Evolutionary conservation across 2,329 filamentous ascomycete genomes (phyloP), one percentile per base, ranked within the genome.

Genomic region (Aurifilum marmelostoma): DNA sequence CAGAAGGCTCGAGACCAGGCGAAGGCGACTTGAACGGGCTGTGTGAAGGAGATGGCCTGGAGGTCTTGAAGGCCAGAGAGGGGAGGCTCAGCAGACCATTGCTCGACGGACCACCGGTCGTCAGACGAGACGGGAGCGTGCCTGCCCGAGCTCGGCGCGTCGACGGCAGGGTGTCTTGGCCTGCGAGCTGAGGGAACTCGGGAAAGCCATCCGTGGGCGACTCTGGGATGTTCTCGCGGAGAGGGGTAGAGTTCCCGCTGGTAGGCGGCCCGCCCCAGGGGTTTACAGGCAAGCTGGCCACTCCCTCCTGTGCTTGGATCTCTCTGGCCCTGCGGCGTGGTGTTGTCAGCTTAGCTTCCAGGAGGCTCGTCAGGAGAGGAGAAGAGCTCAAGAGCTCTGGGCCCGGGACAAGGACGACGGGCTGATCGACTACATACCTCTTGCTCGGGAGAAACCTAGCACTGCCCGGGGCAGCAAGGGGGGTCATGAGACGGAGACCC

Each of bases 201-300:
- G 96, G 94, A 75, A 98, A 98, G 74, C 92, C 95, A 82, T 97
- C 95, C 73, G 92, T 96, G 41, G 96, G 96, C 47, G 95, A 97
- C 82, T 99, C 96, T 72, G 95, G 94, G 71, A 99, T 98, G 73
- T 95, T 97, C 83, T 98, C 96, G 76, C 96, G 93, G 65, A 99
- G 87, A 74, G 96, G 96, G 56, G 95, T 97, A 27, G 95, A 97
- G 80, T 97, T 95, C 73, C 95, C 96, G 79, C 95, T 97, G 67
- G 95, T 97, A 63, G 96, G 95, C 73, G 96, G 95, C 14, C 96
- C 95, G 85, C 94, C 94, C 96, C 96, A 98, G 58, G 91, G 91
- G 77, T 90, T 89, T 65, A 91, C 80, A 79, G 85, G 86, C 76
- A 88, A 86, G 77, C 85, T 90, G 78, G 84, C 83, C 63, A 97